Base-by-base conservation (phyloP, 2,329 filamentous ascomycete genomes). In the Aaosphaeria arxii region DNA sequence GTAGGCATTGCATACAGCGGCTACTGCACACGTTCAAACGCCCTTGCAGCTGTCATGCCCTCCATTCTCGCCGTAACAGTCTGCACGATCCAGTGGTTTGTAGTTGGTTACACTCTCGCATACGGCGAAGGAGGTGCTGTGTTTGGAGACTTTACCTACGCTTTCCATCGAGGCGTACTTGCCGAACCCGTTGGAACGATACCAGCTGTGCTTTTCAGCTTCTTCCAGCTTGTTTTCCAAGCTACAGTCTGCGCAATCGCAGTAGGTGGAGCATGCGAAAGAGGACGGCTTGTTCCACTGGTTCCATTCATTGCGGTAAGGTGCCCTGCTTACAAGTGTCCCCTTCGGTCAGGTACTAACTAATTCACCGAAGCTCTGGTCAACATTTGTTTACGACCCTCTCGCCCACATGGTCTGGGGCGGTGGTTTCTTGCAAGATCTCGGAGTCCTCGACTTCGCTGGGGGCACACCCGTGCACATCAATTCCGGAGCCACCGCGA, bases 211-310 rank as follows among this genome's bases (percentile, higher is more conserved):
- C 56, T 79, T 5, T 79, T 79, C 60, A 76, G 73, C 43, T 75
- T 78, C 57, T 79, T 79, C 46, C 77, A 79, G 61, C 61, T 78
- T 7, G 72, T 79, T 1, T 78, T 78, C 48, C 67, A 71, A 46
- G 76, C 76, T 1, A 79, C 76, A 1, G 76, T 79, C 1, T 79
- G 75, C 54, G 76, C 75, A 1, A 79, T 79, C 54, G 71, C 75
- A 1, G 70, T 78, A 6, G 76, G 76, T 5, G 76, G 76, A 11
- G 70, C 72, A 31, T 78, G 74, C 55, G 76, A 78, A 57, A 63
- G 75, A 33, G 76, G 76, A 0, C 63, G 75, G 24, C 57, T 78
- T 29, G 58, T 76, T 13, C 74, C 75, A 0, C 54, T 78, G 30
- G 69, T 78, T 32, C 74, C 74, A 0, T 78, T 78, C 54, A 77